phyloP scores from a whole-genome alignment of 2,329 filamentous ascomycete genomes.

The Capronia americana region DNA sequence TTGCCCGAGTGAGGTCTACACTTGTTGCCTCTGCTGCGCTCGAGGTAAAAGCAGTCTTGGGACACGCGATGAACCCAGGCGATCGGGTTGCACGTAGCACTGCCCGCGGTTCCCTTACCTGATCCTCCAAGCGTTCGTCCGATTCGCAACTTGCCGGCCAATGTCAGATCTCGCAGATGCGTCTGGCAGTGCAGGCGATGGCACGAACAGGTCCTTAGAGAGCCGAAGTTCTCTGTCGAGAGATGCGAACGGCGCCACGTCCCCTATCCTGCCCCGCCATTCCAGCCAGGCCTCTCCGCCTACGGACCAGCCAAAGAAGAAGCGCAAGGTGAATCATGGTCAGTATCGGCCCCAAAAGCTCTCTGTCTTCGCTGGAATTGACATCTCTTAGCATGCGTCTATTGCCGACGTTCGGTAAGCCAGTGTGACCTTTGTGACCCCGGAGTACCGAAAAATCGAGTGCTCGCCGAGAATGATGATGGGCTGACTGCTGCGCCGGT shows the following conservation, averaged over 20 bases:
- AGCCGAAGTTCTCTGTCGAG: slow-evolving; percentile 32
- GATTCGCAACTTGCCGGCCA: slow-evolving; percentile 32
- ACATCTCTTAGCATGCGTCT: slow-evolving; percentile 75
- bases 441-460: slow-evolving; percentile 32
- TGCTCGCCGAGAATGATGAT: slow-evolving; percentile 41
- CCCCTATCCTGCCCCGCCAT: slow-evolving; percentile 33
- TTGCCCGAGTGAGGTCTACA: neutral
- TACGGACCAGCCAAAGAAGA: slow-evolving; percentile 74
- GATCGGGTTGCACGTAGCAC: slow-evolving; percentile 27
- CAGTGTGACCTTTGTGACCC: slow-evolving; percentile 21
- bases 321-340: slow-evolving; percentile 90
- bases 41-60: slow-evolving; percentile 15
- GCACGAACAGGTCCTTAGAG: slow-evolving; percentile 30
- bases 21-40: slow-evolving; percentile 3
- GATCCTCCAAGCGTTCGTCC: slow-evolving; percentile 18
- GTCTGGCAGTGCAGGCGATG: slow-evolving; percentile 36
- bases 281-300: slow-evolving; percentile 32
- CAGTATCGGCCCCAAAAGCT: slow-evolving; percentile 44
- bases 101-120: slow-evolving; percentile 21
- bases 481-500: slow-evolving; percentile 55
- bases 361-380: slow-evolving; percentile 37
- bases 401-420: slow-evolving; percentile 87
- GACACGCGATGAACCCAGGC: slow-evolving; percentile 25
- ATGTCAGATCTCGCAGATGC: slow-evolving; percentile 41
- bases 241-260: slow-evolving; percentile 28